These are phyloP conservation scores for Purpureocillium lavendulum DNA, from an alignment of 2,329 filamentous ascomycete genomes.

Conservation along the genomic window DNA sequence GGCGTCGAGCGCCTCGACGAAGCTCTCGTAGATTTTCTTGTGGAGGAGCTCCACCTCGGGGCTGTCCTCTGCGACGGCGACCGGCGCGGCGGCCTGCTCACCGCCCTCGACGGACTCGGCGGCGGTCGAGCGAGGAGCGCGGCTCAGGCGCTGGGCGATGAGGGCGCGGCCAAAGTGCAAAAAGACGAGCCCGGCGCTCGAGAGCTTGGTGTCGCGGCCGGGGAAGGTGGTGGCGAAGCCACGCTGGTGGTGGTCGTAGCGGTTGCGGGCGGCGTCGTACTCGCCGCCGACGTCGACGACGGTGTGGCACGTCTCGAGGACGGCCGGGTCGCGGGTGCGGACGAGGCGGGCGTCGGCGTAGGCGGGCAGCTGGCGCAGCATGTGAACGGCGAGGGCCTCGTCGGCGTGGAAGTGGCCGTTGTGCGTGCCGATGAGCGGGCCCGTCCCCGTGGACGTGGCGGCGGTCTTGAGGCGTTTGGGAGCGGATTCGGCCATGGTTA, in stretches of 20 bases:
- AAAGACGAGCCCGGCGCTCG: constrained; percentile 88
- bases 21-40: constrained; percentile 84
- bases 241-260: constrained; percentile 97
- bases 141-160: constrained; percentile 50
- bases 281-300: constrained; percentile 97
- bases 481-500: constrained; percentile 50
- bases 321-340: constrained; percentile 75
- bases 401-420: constrained; percentile 99
- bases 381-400: constrained; percentile 92
- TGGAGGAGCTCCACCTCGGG: constrained; percentile 68
- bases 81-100: too few species aligned
- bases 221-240: constrained; percentile 83
- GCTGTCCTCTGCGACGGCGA: constrained; percentile 44
- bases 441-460: constrained; percentile 14
- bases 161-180: constrained; percentile 88
- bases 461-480: constrained; percentile 80
- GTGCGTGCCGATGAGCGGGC: constrained; percentile 78
- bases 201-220: constrained; percentile 76
- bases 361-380: constrained; percentile 79
- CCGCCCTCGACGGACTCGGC: too few species aligned
- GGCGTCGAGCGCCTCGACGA: constrained; percentile 92
- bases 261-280: constrained; percentile 68
- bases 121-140: too few species aligned
- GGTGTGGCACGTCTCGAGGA: constrained; percentile 78
- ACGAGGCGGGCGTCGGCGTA: constrained; percentile 69